Conservation (phyloP, 768 basidiomycete species). For the Fomitopsis pulvina region DNA sequence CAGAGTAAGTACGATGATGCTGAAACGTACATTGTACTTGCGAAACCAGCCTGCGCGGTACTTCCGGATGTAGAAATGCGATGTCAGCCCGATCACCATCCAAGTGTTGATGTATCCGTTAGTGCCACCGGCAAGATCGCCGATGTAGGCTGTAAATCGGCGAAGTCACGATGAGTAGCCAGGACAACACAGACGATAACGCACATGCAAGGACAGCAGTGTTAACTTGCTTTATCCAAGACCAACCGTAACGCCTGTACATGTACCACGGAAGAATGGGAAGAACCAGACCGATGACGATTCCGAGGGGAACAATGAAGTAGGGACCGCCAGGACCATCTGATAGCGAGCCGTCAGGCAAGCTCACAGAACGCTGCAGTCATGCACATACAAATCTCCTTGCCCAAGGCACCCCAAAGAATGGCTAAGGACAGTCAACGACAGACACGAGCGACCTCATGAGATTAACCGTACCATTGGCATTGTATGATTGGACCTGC, state of each 20-base stretch:
- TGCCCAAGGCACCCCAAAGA: slow-evolving; percentile 3
- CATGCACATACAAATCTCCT: slow-evolving; percentile 1
- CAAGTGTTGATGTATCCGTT: slow-evolving; percentile 5
- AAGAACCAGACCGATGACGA: slow-evolving; percentile 1
- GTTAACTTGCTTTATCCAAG: neutral
- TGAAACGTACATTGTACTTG: slow-evolving; percentile 3
- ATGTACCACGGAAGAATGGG: slow-evolving; percentile 1
- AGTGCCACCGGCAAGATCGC: slow-evolving; percentile 2
- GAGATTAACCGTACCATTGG: slow-evolving; percentile 23
- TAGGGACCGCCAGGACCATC: slow-evolving; percentile 1
- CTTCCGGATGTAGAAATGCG: slow-evolving; percentile 6
- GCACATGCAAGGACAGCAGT: neutral
- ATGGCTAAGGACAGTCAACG: neutral
- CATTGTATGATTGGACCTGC: slow-evolving; percentile 43
- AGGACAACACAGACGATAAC: neutral
- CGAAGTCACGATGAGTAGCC: neutral
- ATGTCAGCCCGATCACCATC: slow-evolving; percentile 1
- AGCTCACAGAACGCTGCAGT: neutral
- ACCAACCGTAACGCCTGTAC: neutral
- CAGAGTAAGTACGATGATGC: neutral
- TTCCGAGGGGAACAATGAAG: slow-evolving; percentile 1
- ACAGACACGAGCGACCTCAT: neutral
- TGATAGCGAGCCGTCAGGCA: neutral
- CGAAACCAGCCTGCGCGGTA: slow-evolving; percentile 3
- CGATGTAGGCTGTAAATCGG: neutral